Evolutionary conservation across 257 asterid species (phyloP).

Genomic region (Sherardia arvensis): DNA sequence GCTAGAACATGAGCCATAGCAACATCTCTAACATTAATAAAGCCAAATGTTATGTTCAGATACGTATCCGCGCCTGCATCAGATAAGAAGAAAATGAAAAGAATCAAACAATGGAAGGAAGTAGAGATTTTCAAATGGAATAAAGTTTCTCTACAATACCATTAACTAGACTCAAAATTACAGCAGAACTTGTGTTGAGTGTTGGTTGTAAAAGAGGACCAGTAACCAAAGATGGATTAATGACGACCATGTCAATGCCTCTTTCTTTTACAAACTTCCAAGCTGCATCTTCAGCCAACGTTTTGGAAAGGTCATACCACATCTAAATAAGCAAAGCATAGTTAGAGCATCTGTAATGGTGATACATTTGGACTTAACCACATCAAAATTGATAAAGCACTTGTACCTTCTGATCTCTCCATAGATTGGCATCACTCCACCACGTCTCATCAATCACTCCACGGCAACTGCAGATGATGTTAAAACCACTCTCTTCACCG

Average conservation of each 20-base stretch:
- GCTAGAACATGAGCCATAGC: conserved; percentile 24
- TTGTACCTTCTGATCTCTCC: conserved; percentile 40
- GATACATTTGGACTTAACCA: too few species aligned
- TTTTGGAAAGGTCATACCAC: conserved; percentile 76
- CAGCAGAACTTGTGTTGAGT: conserved; percentile 63
- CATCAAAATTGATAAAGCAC: too few species aligned
- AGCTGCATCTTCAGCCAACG: conserved; percentile 76
- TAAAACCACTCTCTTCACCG: conserved; percentile 54
- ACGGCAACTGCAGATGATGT: conserved; percentile 71
- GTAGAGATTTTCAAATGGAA: too few species aligned
- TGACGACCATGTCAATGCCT: conserved; percentile 52
- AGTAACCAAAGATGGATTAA: conserved; percentile 63
- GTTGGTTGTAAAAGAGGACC: conserved; percentile 70
- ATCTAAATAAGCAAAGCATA: conserved; percentile 22
- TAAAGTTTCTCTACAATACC: conserved; percentile 31
- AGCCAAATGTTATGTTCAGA: conserved; percentile 14
- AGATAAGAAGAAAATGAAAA: not conserved
- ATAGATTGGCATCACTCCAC: conserved; percentile 51
- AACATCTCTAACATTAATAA: conserved; percentile 29
- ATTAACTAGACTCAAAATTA: conserved; percentile 47
- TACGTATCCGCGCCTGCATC: conserved; percentile 55
- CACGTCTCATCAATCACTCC: conserved; percentile 67
- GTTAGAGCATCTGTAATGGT: not conserved
- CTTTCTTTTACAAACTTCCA: conserved; percentile 71
- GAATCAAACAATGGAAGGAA: conserved; percentile 1